These are phyloP conservation scores for Talaromyces sp. DNA, from an alignment of 2,329 filamentous ascomycete genomes.

Conservation along the genomic window DNA sequence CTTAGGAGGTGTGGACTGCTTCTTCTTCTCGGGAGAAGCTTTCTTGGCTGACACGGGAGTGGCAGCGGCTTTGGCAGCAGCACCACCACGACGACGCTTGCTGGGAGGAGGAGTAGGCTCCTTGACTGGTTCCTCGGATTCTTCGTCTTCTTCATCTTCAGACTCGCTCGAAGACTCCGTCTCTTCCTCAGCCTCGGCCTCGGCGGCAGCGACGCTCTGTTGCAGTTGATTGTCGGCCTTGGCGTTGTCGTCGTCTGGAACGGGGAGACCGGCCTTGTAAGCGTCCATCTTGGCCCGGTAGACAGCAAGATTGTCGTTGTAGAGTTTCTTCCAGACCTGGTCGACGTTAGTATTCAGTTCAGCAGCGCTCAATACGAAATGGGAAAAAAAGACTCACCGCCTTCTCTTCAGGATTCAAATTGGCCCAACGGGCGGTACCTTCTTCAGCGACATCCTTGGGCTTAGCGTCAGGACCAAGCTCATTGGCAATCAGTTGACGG, in stretches of 20 bases:
- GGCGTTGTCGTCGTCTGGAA: slow-evolving; percentile 41
- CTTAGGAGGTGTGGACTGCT: slow-evolving; percentile 22
- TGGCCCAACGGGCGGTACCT: slow-evolving; percentile 78
- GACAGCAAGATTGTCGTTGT: slow-evolving; percentile 51
- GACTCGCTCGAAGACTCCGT: slow-evolving; percentile 19
- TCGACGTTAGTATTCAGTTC: neutral
- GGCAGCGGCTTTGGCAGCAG: slow-evolving; percentile 23
- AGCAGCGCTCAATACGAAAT: neutral
- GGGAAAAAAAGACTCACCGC: slow-evolving; percentile 49
- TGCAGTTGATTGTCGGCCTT: slow-evolving; percentile 40
- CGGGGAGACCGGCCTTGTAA: slow-evolving; percentile 51
- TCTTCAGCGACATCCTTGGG: slow-evolving; percentile 86
- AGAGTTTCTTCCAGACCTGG: slow-evolving; percentile 54
- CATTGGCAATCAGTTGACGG: slow-evolving; percentile 72
- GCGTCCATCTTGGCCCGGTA: slow-evolving; percentile 53
- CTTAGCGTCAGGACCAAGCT: slow-evolving; percentile 68
- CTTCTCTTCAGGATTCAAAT: slow-evolving; percentile 70
- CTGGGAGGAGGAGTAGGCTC: slow-evolving; percentile 41
- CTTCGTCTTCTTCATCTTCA: slow-evolving; percentile 24
- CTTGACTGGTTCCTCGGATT: slow-evolving; percentile 31
- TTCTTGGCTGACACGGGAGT: slow-evolving; percentile 33
- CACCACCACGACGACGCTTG: slow-evolving; percentile 41
- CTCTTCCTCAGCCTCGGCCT: slow-evolving; percentile 31
- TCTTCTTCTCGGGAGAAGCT: slow-evolving; percentile 32
- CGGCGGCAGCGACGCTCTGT: slow-evolving; percentile 36